Percentiles rank a stretch among this genome's conserved stretches.
Conservation (phyloP, 2,329 filamentous ascomycete species). For the Sclerotinia trifoliorum region DNA sequence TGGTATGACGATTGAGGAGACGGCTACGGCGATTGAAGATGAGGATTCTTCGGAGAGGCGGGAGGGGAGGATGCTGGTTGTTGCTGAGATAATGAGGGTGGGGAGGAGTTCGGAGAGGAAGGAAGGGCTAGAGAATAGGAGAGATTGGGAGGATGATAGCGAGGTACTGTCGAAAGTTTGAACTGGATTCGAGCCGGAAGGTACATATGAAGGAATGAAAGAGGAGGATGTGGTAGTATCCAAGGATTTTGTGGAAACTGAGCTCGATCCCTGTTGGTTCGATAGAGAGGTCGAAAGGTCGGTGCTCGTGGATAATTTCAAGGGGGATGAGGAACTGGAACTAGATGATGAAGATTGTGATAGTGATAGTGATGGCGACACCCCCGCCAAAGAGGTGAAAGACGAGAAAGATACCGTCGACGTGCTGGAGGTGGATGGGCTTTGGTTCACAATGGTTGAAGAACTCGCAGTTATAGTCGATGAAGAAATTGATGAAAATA, state of each 20-base stretch:
- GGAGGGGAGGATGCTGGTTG: neutral
- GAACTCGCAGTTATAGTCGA: no score
- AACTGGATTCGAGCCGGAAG: neutral
- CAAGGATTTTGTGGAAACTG: neutral
- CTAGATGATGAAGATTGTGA: neutral
- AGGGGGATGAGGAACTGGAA: neutral
- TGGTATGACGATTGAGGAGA: neutral
- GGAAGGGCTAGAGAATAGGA: neutral
- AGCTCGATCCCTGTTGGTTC: neutral
- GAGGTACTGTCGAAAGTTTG: neutral
- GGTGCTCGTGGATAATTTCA: neutral
- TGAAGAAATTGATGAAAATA: no score
- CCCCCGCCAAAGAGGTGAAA: fast-evolving
- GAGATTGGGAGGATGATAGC: neutral
- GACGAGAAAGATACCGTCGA: neutral
- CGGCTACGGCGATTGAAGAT: neutral
- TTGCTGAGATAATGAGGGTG: neutral
- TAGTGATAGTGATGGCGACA: neutral
- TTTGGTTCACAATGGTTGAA: no score
- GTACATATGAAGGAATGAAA: neutral
- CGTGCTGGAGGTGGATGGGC: neutral
- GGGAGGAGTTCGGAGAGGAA: neutral
- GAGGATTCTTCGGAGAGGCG: neutral
- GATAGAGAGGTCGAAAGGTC: neutral
- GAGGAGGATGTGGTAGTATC: neutral